Percentiles rank a stretch among this genome's conserved stretches.
These are phyloP conservation scores for Lepidium sativum DNA, from an alignment of 345 rosid species.

Conservation along the genomic window DNA sequence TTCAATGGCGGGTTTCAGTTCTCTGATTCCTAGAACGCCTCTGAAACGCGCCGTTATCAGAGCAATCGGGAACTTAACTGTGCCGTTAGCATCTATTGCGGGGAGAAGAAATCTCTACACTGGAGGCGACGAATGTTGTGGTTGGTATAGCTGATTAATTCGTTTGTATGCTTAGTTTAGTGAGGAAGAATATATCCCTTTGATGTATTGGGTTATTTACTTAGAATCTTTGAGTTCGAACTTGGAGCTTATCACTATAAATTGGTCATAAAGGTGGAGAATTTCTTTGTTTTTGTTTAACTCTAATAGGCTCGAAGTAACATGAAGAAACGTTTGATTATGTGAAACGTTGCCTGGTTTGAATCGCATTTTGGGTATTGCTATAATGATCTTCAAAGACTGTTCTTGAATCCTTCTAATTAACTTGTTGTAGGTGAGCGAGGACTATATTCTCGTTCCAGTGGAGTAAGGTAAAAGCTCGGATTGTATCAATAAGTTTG, in stretches of 20 bases:
- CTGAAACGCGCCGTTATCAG: conserved; percentile 1
- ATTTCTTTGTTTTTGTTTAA: neutral
- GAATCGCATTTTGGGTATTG: neutral
- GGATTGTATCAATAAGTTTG: neutral
- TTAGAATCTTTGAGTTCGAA: neutral
- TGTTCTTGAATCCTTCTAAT: neutral
- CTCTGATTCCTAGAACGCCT: conserved; percentile 5
- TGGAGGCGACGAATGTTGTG: neutral
- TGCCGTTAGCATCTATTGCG: neutral
- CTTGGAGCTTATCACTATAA: neutral
- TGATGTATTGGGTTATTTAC: neutral
- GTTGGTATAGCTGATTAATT: conserved; percentile 5
- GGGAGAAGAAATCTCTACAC: neutral
- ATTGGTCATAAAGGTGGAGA: neutral
- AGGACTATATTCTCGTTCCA: neutral
- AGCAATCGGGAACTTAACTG: neutral
- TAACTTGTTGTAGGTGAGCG: conserved; percentile 20
- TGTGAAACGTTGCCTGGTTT: neutral
- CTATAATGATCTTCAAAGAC: neutral
- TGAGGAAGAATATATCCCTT: neutral
- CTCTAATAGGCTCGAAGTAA: too few species aligned
- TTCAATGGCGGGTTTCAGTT: conserved; percentile 26
- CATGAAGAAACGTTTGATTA: neutral
- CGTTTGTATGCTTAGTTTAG: neutral
- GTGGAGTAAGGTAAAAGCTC: conserved; percentile 12